These are phyloP conservation scores for Pleoardoris graminearum DNA, from an alignment of 2,329 filamentous ascomycete species.

Conservation along the genomic window DNA sequence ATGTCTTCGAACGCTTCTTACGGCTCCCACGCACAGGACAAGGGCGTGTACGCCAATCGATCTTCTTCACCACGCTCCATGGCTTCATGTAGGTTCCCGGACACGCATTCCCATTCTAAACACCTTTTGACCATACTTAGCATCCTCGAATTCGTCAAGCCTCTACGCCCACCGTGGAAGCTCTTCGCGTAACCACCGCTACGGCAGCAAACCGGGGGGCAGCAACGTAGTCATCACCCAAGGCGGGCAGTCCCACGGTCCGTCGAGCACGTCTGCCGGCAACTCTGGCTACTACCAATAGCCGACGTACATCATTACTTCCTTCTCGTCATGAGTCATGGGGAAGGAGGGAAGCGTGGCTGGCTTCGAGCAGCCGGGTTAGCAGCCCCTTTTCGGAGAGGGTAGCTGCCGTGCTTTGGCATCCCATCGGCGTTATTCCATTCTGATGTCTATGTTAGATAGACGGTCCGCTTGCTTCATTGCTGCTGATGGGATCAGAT, in stretches of 20 bases:
- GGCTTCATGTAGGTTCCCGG: constrained; percentile 23
- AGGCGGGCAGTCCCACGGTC: constrained; percentile 33
- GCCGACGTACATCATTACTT: neutral
- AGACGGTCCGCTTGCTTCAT: constrained; percentile 8
- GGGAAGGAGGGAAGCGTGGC: constrained; percentile 4
- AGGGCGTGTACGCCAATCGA: constrained; percentile 27
- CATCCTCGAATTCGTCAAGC: constrained; percentile 24
- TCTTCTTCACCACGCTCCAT: constrained; percentile 23
- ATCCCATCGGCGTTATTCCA: neutral
- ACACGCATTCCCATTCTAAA: neutral
- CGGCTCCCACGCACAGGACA: constrained; percentile 28
- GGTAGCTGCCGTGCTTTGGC: neutral
- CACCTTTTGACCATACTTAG: constrained; percentile 20
- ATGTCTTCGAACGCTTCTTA: constrained; percentile 35
- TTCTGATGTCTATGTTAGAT: neutral
- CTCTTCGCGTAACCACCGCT: constrained; percentile 29
- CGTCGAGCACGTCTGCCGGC: constrained; percentile 31
- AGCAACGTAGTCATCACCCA: constrained; percentile 31
- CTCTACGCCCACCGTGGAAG: constrained; percentile 29
- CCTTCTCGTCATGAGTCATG: neutral
- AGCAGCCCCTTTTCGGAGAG: neutral
- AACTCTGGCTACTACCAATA: constrained; percentile 38
- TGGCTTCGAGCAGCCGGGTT: neutral
- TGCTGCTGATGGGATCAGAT: constrained; percentile 4
- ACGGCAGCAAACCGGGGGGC: constrained; percentile 29